A percentile compares a stretch with the other conserved stretches of the same genome.
Evolutionary conservation across 441 rosid species (phyloP).

Genomic region (Erysimum cheiri): DNA sequence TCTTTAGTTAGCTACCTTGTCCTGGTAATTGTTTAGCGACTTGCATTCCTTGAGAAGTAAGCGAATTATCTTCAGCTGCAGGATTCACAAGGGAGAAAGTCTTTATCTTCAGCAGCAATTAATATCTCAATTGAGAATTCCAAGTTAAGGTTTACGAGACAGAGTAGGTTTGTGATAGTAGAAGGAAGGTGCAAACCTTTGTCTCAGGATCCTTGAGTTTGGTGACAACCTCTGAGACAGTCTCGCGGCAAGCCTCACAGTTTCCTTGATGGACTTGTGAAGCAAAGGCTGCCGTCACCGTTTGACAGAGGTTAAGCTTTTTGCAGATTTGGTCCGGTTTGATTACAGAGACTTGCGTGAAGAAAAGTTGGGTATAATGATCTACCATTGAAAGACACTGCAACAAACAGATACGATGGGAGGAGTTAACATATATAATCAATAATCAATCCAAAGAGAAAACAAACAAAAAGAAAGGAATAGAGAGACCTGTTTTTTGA

Average conservation of each 20-base stretch:
- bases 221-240: slow-evolving; percentile 65
- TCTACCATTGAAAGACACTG: slow-evolving; percentile 86
- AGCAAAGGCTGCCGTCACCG: slow-evolving; percentile 43
- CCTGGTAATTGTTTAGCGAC: slow-evolving; percentile 63
- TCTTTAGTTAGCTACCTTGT: slow-evolving; percentile 59
- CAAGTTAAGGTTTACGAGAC: neutral
- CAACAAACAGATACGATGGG: neutral
- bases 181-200: slow-evolving; percentile 58
- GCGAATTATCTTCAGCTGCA: slow-evolving; percentile 81
- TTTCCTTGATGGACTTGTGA: slow-evolving; percentile 59
- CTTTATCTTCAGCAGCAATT: neutral
- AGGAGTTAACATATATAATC: neutral
- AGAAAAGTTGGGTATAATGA: slow-evolving; percentile 74
- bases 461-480: neutral
- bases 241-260: slow-evolving; percentile 71
- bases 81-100: slow-evolving; percentile 2
- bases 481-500: slow-evolving; percentile 62
- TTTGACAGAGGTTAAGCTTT: slow-evolving; percentile 65
- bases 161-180: neutral
- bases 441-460: neutral
- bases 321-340: slow-evolving; percentile 63
- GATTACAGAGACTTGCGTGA: slow-evolving; percentile 58
- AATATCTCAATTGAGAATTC: neutral
- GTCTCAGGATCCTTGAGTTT: slow-evolving; percentile 88
- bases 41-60: slow-evolving; percentile 78